Percentiles rank a stretch among this genome's conserved stretches.
phyloP scores from a whole-genome alignment of 176 grass and related monocot species.

The Areca catechu region DNA sequence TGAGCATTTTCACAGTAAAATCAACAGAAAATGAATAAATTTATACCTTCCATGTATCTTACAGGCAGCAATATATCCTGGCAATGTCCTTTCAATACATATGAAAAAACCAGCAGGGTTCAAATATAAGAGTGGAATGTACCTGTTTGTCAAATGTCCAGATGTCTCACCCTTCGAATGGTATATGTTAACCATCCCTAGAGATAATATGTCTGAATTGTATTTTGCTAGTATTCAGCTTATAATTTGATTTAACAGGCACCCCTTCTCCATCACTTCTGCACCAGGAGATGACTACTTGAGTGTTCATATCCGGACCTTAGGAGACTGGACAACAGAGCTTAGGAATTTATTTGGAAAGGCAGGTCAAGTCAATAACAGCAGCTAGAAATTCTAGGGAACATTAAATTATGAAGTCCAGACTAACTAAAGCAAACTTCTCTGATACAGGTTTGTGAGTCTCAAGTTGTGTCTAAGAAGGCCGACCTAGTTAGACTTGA shows the following conservation, averaged over 20 bases:
- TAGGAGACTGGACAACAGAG: conserved; percentile 91
- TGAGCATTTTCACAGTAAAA: no score
- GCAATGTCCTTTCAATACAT: conserved; percentile 1
- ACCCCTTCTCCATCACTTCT: conserved; percentile 96
- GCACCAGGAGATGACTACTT: conserved; percentile 73
- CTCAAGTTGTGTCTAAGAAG: conserved; percentile 91
- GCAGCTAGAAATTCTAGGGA: no score
- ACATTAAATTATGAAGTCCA: no score
- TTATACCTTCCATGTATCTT: conserved; percentile 8
- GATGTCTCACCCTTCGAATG: conserved; percentile 32
- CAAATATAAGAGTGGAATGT: conserved; percentile 91
- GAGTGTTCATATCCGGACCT: conserved; percentile 91
- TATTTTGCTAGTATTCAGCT: conserved; percentile 12
- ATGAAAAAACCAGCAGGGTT: conserved; percentile 12
- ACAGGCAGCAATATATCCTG: conserved; percentile 6
- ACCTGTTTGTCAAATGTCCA: conserved; percentile 26
- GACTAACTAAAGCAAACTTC: no score
- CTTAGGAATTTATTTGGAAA: conserved; percentile 83
- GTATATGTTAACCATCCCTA: background rate
- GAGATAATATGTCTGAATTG: no score
- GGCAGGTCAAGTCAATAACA: conserved; percentile 33
- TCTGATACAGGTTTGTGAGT: conserved; percentile 46
- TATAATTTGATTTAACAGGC: conserved; percentile 40
- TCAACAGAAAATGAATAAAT: background rate
- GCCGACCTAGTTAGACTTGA: conserved; percentile 84